Evolutionary conservation across 202 grass and related monocot genomes (phyloP).

Genomic region (Tripidium arundinaceum): DNA sequence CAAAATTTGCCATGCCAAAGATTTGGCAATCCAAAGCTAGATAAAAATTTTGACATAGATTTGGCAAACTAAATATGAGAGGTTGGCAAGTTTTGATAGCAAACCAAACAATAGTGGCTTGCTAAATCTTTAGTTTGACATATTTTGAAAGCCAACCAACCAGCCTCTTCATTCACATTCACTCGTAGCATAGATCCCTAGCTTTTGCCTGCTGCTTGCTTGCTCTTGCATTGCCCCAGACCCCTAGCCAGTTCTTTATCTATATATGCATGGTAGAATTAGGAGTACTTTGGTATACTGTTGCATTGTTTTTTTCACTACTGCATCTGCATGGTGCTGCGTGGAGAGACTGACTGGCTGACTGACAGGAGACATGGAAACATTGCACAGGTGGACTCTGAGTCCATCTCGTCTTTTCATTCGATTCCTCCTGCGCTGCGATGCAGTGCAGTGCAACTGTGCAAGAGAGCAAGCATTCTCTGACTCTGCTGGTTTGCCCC

Average conservation of each 20-base stretch:
- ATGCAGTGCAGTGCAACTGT: background rate
- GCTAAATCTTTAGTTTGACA: no score
- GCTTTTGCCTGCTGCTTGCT: no score
- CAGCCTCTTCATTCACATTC: no score
- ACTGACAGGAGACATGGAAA: background rate
- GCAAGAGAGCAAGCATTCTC: conserved; percentile 2
- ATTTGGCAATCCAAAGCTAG: background rate
- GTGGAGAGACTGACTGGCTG: background rate
- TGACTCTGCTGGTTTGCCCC: conserved; percentile 7
- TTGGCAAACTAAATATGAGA: background rate
- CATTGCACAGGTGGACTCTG: conserved; percentile 15
- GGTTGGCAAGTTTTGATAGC: background rate
- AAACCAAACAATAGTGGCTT: no score
- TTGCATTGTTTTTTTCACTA: background rate
- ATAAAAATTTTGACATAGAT: background rate
- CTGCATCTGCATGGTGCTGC: background rate
- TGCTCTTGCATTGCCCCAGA: background rate
- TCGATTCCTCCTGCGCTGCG: background rate
- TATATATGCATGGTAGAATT: no score
- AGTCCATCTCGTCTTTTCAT: conserved; percentile 34
- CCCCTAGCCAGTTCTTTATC: background rate
- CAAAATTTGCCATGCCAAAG: background rate
- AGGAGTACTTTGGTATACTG: background rate
- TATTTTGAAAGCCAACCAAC: no score
- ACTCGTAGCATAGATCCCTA: no score